These are phyloP conservation scores for Sporothrix globosa DNA, from an alignment of 2,329 filamentous ascomycete genomes.

Conservation along the genomic window DNA sequence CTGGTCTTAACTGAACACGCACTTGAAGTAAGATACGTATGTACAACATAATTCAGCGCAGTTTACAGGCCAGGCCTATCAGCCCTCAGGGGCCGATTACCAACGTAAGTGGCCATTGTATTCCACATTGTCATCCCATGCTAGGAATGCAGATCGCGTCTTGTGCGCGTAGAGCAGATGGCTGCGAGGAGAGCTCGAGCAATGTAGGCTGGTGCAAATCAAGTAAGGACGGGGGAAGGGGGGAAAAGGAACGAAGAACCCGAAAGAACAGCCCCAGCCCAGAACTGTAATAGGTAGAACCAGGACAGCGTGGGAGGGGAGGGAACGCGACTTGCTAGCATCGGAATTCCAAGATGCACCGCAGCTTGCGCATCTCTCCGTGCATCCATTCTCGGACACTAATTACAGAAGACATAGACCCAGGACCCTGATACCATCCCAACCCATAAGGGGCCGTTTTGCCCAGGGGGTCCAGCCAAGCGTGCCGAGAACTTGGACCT, in stretches of 20 bases:
- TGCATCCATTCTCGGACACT: constrained; percentile 21
- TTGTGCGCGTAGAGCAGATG: constrained; percentile 14
- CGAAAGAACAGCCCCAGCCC: constrained; percentile 3
- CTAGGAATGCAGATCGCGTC: constrained; percentile 28
- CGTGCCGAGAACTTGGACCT: constrained; percentile 14
- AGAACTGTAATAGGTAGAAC: background rate
- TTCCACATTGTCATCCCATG: constrained; percentile 2
- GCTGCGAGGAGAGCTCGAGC: constrained; percentile 2
- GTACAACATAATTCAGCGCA: background rate
- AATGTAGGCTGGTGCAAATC: background rate
- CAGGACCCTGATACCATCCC: background rate
- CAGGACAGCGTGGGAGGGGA: background rate
- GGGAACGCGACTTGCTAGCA: background rate
- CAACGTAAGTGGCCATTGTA: background rate
- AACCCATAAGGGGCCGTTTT: constrained; percentile 4
- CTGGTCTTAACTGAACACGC: background rate
- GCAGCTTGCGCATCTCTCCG: constrained; percentile 16
- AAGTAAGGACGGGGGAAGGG: background rate
- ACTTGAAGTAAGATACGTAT: too few species aligned
- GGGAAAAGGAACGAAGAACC: background rate
- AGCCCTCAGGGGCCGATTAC: background rate
- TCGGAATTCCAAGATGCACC: constrained; percentile 24
- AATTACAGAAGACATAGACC: background rate
- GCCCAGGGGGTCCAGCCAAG: constrained; percentile 17
- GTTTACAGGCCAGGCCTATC: background rate